Base-by-base conservation (phyloP, 1,139 yeast species). In the Suhomyces maxii region DNA sequence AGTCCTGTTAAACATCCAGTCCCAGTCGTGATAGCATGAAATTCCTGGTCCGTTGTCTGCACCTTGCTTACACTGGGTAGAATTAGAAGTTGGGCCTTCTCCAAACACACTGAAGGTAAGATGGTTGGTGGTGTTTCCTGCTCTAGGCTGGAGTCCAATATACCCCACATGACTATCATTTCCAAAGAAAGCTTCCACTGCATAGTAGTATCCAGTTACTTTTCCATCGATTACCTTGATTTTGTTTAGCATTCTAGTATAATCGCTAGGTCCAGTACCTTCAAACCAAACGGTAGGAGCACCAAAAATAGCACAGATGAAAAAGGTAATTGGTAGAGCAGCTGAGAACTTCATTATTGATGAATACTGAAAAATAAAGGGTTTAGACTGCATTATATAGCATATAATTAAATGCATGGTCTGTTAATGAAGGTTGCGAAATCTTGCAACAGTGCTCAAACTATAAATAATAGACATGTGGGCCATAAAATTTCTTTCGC, bases 101-200 rank as follows among this genome's bases (percentile, higher is more conserved):
- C 48, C 48, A 39, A 45, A 45, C 6, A 32, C 35, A 44, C 44
- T 44, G 30, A 44, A 44, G 23, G 25, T 14, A 6, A 39, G 9
- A 11, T 28, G 31, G 7, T 28, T 28, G 9, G 31, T 28, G 2
- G 9, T 28, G 3, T 28, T 11, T 28, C 3, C 11, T 31, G 32
- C 9, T 12, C 11, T 23, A 37, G 14, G 26, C 26, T 28, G 34
- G 8, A 13, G 9, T 23, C 33, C 39, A 26, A 37, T 37, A 10
- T 18, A 13, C 23, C 33, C 25, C 31, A 8, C 32, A 18, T 28
- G 32, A n/a, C 13, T 28, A 28, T 28, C 31, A 5, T 9, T 11
- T 3, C n/a, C 9, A 7, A 9, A 28, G 7, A 9, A 28, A 3
- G 3, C 31, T 28, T 35, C 26, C 8, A 23, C 26, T 11, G 37